phyloP scores from a whole-genome alignment of 169 alveolate genomes.

The Neospora caninum region DNA sequence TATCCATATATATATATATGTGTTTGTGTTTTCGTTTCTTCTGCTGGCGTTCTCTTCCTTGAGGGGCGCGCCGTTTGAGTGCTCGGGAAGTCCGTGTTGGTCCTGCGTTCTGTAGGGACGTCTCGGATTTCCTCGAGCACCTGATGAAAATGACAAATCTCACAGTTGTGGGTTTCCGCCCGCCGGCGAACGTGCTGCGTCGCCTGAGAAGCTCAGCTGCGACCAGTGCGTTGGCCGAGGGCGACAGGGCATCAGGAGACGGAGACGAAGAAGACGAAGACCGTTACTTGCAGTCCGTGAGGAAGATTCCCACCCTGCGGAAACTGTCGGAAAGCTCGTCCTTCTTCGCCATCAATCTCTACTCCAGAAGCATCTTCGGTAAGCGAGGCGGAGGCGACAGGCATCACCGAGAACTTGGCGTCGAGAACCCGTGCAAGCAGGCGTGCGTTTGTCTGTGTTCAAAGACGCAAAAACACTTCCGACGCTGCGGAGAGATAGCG shows the following conservation, averaged over 20 bases:
- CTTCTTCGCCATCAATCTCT: conserved; percentile 87
- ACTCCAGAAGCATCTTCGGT: conserved; percentile 87
- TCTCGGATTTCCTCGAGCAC: conserved; percentile 49
- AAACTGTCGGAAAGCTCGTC: conserved; percentile 47
- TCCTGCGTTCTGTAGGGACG: conserved; percentile 4
- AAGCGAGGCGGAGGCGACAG: background rate
- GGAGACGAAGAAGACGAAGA: conserved; percentile 39
- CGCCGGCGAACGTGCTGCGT: background rate
- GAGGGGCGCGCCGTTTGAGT: background rate
- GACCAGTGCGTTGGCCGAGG: background rate
- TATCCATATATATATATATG: background rate
- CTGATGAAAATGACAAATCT: conserved; percentile 65
- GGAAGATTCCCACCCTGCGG: conserved; percentile 34
- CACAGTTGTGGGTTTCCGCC: conserved; percentile 59
- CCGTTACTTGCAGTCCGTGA: conserved; percentile 34
- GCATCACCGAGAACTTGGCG: too few relatives aligned
- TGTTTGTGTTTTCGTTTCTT: background rate
- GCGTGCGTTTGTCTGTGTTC: too few relatives aligned
- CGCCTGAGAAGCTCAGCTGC: background rate
- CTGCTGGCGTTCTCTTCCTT: background rate
- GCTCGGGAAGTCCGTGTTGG: background rate
- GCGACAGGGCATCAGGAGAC: conserved; percentile 31
- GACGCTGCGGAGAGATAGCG: too few relatives aligned
- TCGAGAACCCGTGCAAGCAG: too few relatives aligned
- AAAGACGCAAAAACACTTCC: too few relatives aligned